Conservation (phyloP, 2,329 filamentous ascomycete genomes). For the Colletotrichum simmondsii region DNA sequence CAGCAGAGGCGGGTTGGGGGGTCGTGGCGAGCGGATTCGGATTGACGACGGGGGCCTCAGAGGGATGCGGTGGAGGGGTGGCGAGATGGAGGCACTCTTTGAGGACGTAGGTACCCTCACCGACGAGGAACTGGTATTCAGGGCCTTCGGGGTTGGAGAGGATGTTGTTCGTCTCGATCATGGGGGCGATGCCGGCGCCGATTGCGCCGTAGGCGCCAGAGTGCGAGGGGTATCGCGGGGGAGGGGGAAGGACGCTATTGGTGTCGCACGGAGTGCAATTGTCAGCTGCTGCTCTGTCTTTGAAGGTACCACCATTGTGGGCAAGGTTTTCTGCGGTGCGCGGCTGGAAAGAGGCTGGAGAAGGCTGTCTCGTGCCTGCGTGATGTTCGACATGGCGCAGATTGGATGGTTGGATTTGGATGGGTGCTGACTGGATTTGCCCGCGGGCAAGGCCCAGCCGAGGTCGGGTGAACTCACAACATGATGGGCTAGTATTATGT, state of each 20-base stretch:
- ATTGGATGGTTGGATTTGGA: neutral
- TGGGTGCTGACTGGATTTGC: neutral
- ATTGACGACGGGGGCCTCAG: constrained; percentile 87
- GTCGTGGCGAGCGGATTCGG: constrained; percentile 91
- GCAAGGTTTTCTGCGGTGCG: neutral
- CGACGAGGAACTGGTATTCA: constrained; percentile 90
- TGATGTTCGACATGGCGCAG: neutral
- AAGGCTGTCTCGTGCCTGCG: neutral
- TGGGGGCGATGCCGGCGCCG: constrained; percentile 73
- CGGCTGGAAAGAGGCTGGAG: neutral
- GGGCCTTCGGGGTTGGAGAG: constrained; percentile 82
- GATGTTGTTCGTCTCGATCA: constrained; percentile 95
- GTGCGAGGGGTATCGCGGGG: constrained; percentile 82
- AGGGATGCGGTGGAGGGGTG: constrained; percentile 94
- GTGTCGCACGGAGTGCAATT: constrained; percentile 9
- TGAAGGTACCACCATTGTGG: neutral
- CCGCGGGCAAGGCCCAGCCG: neutral
- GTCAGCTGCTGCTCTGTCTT: constrained; percentile 3
- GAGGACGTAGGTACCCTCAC: constrained; percentile 94
- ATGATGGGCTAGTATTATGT: constrained; percentile 23
- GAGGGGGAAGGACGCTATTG: constrained; percentile 83
- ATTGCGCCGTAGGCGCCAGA: constrained; percentile 79
- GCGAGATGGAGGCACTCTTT: constrained; percentile 93
- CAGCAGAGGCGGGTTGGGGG: constrained; percentile 83
- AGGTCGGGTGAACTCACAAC: constrained; percentile 26